A percentile compares a stretch with the other conserved stretches of the same genome.
Evolutionary conservation across 768 basidiomycete genomes (phyloP).

Genomic region (Paxillus rubicundulus): DNA sequence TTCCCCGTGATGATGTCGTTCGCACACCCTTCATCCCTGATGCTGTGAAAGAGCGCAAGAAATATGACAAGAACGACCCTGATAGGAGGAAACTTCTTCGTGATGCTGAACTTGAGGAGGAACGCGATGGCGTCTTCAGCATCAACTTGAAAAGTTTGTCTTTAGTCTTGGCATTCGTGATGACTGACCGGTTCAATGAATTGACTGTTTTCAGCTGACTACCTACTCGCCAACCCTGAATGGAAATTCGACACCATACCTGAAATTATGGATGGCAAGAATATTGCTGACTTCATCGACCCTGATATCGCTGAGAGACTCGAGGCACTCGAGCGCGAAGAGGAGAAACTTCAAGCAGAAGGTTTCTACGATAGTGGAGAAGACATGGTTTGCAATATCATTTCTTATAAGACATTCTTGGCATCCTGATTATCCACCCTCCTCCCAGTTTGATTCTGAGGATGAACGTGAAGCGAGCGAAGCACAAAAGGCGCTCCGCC

Average conservation of each 20-base stretch:
- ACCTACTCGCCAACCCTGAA: slow-evolving; percentile 80
- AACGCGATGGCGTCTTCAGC: slow-evolving; percentile 89
- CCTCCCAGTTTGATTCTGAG: slow-evolving; percentile 50
- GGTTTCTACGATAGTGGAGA: slow-evolving; percentile 93
- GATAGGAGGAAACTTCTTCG: slow-evolving; percentile 68
- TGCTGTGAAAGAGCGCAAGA: slow-evolving; percentile 66
- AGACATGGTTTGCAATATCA: slow-evolving; percentile 60
- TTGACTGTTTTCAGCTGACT: slow-evolving; percentile 65
- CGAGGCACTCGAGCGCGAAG: slow-evolving; percentile 94
- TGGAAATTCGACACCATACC: slow-evolving; percentile 98
- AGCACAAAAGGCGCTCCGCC: slow-evolving; percentile 53
- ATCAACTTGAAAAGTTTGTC: slow-evolving; percentile 81
- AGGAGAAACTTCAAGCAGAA: slow-evolving; percentile 89
- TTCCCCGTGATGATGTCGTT: slow-evolving; percentile 85
- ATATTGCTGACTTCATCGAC: slow-evolving; percentile 97
- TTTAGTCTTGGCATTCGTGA: not conserved
- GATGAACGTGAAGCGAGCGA: slow-evolving; percentile 78
- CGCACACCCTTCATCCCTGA: slow-evolving; percentile 91
- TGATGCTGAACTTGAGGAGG: slow-evolving; percentile 83
- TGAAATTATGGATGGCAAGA: slow-evolving; percentile 99
- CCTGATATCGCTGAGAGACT: slow-evolving; percentile 96
- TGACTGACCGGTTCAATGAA: slow-evolving; percentile 1
- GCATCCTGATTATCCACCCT: not conserved
- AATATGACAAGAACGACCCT: slow-evolving; percentile 86
- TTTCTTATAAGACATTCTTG: not conserved